phyloP scores from a whole-genome alignment of 129 eudicot species.

The Oenanthe sinensis region DNA sequence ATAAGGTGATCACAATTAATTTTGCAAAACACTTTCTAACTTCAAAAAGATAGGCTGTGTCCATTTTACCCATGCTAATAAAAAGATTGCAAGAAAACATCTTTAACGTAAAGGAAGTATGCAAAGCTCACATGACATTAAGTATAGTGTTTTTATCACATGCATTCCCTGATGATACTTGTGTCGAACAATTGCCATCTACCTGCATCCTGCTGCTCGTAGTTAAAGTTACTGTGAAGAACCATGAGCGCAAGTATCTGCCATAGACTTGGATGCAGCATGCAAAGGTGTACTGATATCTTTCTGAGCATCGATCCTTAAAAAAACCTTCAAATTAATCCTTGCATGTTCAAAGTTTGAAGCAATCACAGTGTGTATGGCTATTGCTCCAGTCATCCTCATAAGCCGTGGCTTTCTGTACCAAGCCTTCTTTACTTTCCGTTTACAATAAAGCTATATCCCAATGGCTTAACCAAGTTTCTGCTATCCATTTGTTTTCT shows the following conservation, averaged over 20 bases:
- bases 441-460: conserved; percentile 22
- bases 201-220: conserved; percentile 50
- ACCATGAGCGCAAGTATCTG: conserved; percentile 41
- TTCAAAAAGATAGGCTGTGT: background rate
- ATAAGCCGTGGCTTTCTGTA: conserved; percentile 71
- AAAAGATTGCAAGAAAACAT: background rate
- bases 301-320: conserved; percentile 61
- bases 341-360: conserved; percentile 89
- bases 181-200: conserved; percentile 67
- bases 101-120: background rate
- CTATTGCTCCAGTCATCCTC: conserved; percentile 68
- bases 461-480: conserved; percentile 28
- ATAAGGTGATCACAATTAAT: background rate
- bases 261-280: conserved; percentile 32
- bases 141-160: conserved; percentile 79
- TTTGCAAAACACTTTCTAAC: background rate
- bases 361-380: conserved; percentile 73
- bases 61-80: background rate
- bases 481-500: conserved; percentile 29
- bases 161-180: conserved; percentile 49
- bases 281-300: conserved; percentile 37
- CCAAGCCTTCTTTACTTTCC: conserved; percentile 34
- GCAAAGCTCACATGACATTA: conserved; percentile 72
- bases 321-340: conserved; percentile 66
- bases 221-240: conserved; percentile 62